Evolutionary conservation across 208 protist genomes (phyloP).

Genomic region (Wallacemonas rigidus): DNA sequence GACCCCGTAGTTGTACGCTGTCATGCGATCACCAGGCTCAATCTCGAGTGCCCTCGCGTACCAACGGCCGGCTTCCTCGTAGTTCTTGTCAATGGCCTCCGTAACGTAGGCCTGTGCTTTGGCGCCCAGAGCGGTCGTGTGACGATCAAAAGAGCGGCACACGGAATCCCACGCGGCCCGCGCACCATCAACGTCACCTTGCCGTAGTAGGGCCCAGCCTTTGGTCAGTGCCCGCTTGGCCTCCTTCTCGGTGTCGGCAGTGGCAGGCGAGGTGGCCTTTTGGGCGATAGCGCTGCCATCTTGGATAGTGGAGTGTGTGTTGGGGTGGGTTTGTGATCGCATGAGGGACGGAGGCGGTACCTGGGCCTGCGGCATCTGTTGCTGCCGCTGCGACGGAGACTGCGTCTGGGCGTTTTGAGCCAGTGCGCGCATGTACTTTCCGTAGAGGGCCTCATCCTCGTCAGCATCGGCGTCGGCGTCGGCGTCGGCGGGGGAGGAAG

Average conservation of each 20-base stretch:
- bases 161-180: conserved; percentile 53
- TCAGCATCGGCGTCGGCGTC: not conserved
- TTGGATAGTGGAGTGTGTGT: conserved; percentile 1
- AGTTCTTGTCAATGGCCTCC: conserved; percentile 78
- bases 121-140: conserved; percentile 49
- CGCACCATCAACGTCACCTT: conserved; percentile 54
- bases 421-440: conserved; percentile 25
- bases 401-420: not conserved
- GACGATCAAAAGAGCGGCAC: conserved; percentile 22
- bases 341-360: conserved; percentile 1
- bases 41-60: conserved; percentile 59
- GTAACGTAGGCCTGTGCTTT: conserved; percentile 68
- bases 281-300: not conserved
- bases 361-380: too few species aligned
- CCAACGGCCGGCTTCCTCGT: conserved; percentile 48
- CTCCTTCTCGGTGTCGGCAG: conserved; percentile 4
- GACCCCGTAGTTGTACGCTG: conserved; percentile 84
- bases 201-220: conserved; percentile 59
- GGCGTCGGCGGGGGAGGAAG: not conserved
- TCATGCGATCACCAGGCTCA: conserved; percentile 72
- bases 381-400: not conserved
- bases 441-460: conserved; percentile 11
- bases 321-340: not conserved
- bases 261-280: not conserved
- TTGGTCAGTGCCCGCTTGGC: conserved; percentile 39